Conservation (phyloP, 1,139 yeast species). For the Sugiyamaella japonica region DNA sequence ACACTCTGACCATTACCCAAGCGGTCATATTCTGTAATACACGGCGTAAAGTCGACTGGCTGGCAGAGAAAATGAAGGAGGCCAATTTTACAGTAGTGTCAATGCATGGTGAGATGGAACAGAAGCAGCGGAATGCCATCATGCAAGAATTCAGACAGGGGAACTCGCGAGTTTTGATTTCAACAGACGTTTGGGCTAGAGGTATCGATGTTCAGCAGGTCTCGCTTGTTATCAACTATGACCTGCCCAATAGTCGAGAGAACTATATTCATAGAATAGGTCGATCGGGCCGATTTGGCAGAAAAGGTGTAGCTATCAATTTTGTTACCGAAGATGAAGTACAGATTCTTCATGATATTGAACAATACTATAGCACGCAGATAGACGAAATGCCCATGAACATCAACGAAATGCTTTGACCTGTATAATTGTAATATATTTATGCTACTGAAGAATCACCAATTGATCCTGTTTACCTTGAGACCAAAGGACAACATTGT, state of each 20-base stretch:
- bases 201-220: slow-evolving; percentile 98
- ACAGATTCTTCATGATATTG: slow-evolving; percentile 63
- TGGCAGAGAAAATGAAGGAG: slow-evolving; percentile 70
- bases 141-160: slow-evolving; percentile 71
- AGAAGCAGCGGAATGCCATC: slow-evolving; percentile 82
- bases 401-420: slow-evolving; percentile 49
- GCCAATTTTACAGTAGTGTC: slow-evolving; percentile 87
- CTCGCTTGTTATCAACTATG: slow-evolving; percentile 91
- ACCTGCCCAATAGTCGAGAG: slow-evolving; percentile 80
- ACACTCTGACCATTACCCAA: slow-evolving; percentile 91
- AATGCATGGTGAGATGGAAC: slow-evolving; percentile 98
- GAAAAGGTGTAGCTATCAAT: slow-evolving; percentile 93
- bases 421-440: neutral
- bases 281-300: slow-evolving; percentile 91
- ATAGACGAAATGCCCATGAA: slow-evolving; percentile 89
- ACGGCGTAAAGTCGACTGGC: slow-evolving; percentile 88
- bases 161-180: slow-evolving; percentile 73
- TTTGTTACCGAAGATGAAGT: slow-evolving; percentile 74
- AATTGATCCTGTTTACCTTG: slow-evolving; percentile 18
- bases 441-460: slow-evolving; percentile 7
- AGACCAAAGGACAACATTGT: slow-evolving; percentile 11
- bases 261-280: slow-evolving; percentile 94
- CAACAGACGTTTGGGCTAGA: slow-evolving; percentile 97
- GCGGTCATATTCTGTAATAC: slow-evolving; percentile 97
- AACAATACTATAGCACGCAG: slow-evolving; percentile 71